Evolutionary conservation across 306 rosid genomes (phyloP).

Genomic region (Alnus glutinosa): DNA sequence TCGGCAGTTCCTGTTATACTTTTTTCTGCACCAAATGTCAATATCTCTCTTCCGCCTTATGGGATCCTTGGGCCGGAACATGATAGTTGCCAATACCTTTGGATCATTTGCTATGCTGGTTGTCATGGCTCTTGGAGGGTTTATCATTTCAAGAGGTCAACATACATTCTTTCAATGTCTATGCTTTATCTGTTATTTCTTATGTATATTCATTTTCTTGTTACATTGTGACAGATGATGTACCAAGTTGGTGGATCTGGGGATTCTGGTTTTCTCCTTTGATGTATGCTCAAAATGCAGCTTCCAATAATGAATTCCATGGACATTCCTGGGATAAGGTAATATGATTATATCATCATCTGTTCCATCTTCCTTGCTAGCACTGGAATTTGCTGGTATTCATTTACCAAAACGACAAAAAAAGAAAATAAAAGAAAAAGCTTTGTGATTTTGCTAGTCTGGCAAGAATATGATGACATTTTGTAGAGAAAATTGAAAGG

Average conservation of each 20-base stretch:
- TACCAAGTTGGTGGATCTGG: slow-evolving; percentile 99
- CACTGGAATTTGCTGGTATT: background rate
- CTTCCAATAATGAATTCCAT: slow-evolving; percentile 90
- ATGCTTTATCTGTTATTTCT: slow-evolving; percentile 18
- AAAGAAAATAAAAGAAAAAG: background rate
- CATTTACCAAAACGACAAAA: background rate
- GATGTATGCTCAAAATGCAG: slow-evolving; percentile 96
- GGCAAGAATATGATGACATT: background rate
- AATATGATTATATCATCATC: slow-evolving; percentile 22
- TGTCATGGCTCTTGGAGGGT: slow-evolving; percentile 98
- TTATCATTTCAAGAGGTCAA: slow-evolving; percentile 82
- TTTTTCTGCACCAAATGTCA: slow-evolving; percentile 97
- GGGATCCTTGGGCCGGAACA: slow-evolving; percentile 97
- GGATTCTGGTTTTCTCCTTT: slow-evolving; percentile 98
- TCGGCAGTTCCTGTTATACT: slow-evolving; percentile 74
- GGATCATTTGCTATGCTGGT: slow-evolving; percentile 99
- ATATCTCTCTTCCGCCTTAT: slow-evolving; percentile 89
- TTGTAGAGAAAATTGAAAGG: background rate
- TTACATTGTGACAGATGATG: slow-evolving; percentile 55
- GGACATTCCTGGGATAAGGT: slow-evolving; percentile 99
- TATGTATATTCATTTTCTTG: slow-evolving; percentile 18
- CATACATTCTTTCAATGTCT: slow-evolving; percentile 25
- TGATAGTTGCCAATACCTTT: slow-evolving; percentile 96
- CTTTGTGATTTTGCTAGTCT: background rate
- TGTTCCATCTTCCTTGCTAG: background rate